phyloP scores from a whole-genome alignment of 208 protist species.

The Balamuthia mandrillaris region DNA sequence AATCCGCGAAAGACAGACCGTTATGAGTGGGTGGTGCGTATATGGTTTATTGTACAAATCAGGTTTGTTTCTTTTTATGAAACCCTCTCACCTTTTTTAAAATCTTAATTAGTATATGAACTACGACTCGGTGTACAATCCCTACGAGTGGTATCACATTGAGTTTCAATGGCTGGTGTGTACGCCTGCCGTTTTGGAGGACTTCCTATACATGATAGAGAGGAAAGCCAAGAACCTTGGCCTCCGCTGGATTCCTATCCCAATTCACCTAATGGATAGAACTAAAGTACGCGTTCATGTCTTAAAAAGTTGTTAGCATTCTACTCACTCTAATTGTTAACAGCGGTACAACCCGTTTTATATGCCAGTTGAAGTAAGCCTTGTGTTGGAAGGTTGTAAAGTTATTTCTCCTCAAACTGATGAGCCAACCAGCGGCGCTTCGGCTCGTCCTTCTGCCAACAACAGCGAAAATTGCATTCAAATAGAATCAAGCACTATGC shows the following conservation, averaged over 20 bases:
- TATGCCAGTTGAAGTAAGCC: too few relatives aligned
- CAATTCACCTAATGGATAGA: constrained; percentile 21
- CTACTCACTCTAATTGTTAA: too few relatives aligned
- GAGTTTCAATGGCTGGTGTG: constrained; percentile 60
- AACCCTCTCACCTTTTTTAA: background rate
- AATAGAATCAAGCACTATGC: constrained; percentile 38
- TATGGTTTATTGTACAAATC: too few relatives aligned
- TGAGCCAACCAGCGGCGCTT: too few relatives aligned
- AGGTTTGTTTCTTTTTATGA: background rate
- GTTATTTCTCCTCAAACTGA: too few relatives aligned
- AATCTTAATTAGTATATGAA: background rate
- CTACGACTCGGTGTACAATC: constrained; percentile 28
- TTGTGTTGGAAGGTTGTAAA: too few relatives aligned
- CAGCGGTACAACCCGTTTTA: too few relatives aligned
- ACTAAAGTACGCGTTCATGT: too few relatives aligned
- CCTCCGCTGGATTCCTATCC: constrained; percentile 35
- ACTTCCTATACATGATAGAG: constrained; percentile 45
- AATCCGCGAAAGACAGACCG: constrained; percentile 45
- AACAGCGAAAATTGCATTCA: constrained; percentile 43
- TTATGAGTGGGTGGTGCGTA: constrained; percentile 51
- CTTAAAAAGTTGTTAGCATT: too few relatives aligned
- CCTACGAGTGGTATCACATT: constrained; percentile 40
- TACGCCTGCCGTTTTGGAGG: constrained; percentile 59
- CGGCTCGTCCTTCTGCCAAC: too few relatives aligned
- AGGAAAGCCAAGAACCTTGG: constrained; percentile 52